Evolutionary conservation across 257 asterid species (phyloP).

Genomic region (Petrea volubilis): DNA sequence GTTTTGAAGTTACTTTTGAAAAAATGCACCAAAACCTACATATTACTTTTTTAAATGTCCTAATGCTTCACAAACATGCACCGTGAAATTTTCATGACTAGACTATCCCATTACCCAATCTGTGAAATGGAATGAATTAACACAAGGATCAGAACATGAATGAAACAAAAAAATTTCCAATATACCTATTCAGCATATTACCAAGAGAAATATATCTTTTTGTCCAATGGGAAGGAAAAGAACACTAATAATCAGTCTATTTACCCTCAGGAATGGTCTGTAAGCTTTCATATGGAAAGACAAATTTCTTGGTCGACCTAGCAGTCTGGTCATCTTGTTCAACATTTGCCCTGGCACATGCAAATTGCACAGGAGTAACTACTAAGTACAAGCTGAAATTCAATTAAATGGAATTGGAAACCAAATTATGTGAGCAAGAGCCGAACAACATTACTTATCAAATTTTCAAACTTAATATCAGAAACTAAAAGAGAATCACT

Average conservation of each 20-base stretch:
- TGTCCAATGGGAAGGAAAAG: not conserved
- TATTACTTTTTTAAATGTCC: not conserved
- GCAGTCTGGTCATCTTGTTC: conserved; percentile 40
- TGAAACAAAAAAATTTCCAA: conserved; percentile 7
- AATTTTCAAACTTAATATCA: not conserved
- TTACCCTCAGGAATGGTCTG: conserved; percentile 71
- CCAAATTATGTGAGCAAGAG: not conserved
- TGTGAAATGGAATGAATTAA: not conserved
- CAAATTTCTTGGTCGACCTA: conserved; percentile 40
- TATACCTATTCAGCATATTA: not conserved
- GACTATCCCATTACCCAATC: not conserved
- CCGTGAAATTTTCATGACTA: not conserved
- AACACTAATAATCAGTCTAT: not conserved
- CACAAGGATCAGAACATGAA: not conserved
- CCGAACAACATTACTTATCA: not conserved
- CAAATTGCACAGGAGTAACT: conserved; percentile 31
- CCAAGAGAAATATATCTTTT: not conserved
- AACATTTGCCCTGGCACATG: conserved; percentile 53
- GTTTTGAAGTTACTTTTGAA: not conserved
- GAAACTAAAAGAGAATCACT: not conserved
- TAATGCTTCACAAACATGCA: not conserved
- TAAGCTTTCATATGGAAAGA: conserved; percentile 68
- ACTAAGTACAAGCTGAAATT: conserved; percentile 10
- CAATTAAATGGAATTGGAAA: not conserved
- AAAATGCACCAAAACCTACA: not conserved